Percentiles rank a stretch among this genome's conserved stretches.
phyloP scores from a whole-genome alignment of 192 early-diverging fungal genomes.

The Backusella luteola region DNA sequence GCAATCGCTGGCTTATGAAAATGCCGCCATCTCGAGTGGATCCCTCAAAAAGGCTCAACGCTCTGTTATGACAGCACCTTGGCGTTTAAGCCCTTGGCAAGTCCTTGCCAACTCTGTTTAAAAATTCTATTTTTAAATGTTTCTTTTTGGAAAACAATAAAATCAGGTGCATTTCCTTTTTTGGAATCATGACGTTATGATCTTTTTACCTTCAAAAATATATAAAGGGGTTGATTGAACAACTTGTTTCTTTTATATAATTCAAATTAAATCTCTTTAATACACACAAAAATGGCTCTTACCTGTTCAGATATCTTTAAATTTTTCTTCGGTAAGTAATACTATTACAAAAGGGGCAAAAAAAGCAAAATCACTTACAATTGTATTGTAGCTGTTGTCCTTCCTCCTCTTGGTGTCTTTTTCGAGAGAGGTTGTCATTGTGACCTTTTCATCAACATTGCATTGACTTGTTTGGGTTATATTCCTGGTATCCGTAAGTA shows the following conservation, averaged over 20 bases:
- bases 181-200: not conserved
- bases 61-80: conserved; percentile 47
- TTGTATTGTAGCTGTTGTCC: conserved; percentile 19
- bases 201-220: not conserved
- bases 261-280: not conserved
- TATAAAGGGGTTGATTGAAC: not conserved
- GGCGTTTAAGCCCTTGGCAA: conserved; percentile 43
- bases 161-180: not conserved
- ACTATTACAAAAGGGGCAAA: not conserved
- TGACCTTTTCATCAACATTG: conserved; percentile 61
- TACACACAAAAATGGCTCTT: conserved; percentile 12
- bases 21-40: conserved; percentile 20
- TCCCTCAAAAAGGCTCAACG: conserved; percentile 30
- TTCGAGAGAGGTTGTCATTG: conserved; percentile 53
- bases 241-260: not conserved
- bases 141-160: not conserved
- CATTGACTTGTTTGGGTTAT: conserved; percentile 61
- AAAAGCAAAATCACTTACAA: too few species aligned
- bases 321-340: conserved; percentile 15
- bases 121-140: not conserved
- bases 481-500: conserved; percentile 52
- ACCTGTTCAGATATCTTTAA: conserved; percentile 27
- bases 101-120: conserved; percentile 25
- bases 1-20: conserved; percentile 37
- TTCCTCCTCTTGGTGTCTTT: conserved; percentile 66